Percentiles rank a stretch among this genome's conserved stretches.
phyloP scores from a whole-genome alignment of 306 rosid species.

The Cucumis sativus region DNA sequence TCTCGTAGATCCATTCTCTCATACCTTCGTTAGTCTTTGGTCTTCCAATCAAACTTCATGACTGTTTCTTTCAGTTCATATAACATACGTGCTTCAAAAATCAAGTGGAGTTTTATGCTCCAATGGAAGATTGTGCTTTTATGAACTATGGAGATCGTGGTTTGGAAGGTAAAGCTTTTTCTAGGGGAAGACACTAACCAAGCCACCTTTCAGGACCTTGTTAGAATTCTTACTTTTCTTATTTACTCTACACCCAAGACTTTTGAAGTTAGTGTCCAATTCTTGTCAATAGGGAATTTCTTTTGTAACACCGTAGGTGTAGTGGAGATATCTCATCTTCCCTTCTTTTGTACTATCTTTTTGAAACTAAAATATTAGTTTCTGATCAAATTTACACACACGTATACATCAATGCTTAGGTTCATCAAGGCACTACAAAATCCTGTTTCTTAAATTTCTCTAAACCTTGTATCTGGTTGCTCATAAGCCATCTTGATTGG shows the following conservation, averaged over 20 bases:
- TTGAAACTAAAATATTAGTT: not conserved
- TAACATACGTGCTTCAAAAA: not conserved
- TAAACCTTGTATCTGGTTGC: not conserved
- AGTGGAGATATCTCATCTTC: not conserved
- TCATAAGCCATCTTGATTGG: not conserved
- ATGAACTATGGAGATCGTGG: not conserved
- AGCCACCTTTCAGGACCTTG: not conserved
- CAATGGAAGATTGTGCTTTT: not conserved
- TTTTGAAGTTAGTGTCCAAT: not conserved
- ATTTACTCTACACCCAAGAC: not conserved
- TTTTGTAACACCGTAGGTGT: not conserved
- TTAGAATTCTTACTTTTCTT: not conserved
- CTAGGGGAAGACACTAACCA: not conserved
- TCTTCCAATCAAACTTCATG: not conserved
- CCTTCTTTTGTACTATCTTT: not conserved
- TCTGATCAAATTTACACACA: not conserved
- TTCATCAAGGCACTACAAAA: not conserved
- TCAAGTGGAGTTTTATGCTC: not conserved
- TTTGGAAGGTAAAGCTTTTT: not conserved
- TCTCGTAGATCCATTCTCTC: not conserved
- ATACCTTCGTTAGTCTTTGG: not conserved
- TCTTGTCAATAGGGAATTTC: not conserved
- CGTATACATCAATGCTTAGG: not conserved
- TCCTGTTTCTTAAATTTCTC: not conserved
- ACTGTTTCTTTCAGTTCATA: not conserved